Evolutionary conservation across 2,329 filamentous ascomycete species (phyloP).

Genomic region (Trichothecium sympodiale): DNA sequence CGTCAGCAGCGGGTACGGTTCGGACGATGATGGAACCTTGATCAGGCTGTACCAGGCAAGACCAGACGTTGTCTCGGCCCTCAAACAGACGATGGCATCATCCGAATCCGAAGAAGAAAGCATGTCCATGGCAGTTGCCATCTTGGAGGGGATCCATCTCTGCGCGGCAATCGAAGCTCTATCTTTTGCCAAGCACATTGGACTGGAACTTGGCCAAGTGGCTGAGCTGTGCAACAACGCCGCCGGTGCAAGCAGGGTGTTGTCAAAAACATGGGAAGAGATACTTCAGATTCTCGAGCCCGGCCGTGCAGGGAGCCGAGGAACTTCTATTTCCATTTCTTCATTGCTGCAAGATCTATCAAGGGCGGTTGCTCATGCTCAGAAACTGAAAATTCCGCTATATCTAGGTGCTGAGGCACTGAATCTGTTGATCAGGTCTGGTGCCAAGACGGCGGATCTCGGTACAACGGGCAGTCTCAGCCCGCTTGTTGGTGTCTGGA

Average conservation of each 20-base stretch:
- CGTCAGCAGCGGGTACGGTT: conserved; percentile 41
- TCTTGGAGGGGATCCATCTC: conserved; percentile 32
- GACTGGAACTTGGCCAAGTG: conserved; percentile 32
- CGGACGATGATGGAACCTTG: conserved; percentile 32
- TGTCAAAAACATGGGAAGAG: conserved; percentile 23
- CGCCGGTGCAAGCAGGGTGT: conserved; percentile 29
- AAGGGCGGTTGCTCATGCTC: conserved; percentile 31
- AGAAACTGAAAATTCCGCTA: conserved; percentile 27
- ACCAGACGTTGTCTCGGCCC: conserved; percentile 21
- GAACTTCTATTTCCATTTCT: too few relatives aligned
- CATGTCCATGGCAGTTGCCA: conserved; percentile 22
- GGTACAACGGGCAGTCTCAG: too few relatives aligned
- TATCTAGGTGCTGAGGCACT: conserved; percentile 28
- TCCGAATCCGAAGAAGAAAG: conserved; percentile 22
- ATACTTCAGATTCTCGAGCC: conserved; percentile 24
- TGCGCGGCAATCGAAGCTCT: conserved; percentile 31
- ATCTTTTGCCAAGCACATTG: conserved; percentile 27
- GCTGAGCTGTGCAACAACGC: conserved; percentile 33
- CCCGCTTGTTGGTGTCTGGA: too few relatives aligned
- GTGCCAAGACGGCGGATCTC: too few relatives aligned
- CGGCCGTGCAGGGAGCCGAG: too few relatives aligned
- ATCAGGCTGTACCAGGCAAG: conserved; percentile 28
- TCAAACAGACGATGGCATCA: conserved; percentile 10
- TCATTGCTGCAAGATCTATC: too few relatives aligned
- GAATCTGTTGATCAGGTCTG: conserved; percentile 16